These are phyloP conservation scores for Hanseniaspora lachancei DNA, from an alignment of 805 yeast genomes.

Conservation along the genomic window DNA sequence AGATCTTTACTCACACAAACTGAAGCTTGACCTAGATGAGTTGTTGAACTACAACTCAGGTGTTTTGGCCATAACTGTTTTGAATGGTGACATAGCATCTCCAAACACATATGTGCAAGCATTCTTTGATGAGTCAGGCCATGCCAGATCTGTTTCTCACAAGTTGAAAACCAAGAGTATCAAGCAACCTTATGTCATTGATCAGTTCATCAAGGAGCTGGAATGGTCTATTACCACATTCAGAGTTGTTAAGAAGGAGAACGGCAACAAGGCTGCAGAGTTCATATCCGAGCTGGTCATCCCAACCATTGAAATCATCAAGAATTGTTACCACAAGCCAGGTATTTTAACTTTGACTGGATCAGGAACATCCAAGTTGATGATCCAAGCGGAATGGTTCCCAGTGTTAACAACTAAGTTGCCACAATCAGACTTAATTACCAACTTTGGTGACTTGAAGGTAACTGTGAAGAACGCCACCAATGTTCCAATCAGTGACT, in stretches of 20 bases:
- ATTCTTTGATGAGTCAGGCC: constrained; percentile 63
- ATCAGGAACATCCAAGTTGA: constrained; percentile 38
- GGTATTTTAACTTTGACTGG: constrained; percentile 44
- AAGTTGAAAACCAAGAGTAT: constrained; percentile 29
- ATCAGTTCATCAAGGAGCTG: constrained; percentile 62
- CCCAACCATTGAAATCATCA: constrained; percentile 53
- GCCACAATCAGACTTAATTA: constrained; percentile 62
- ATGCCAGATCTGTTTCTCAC: constrained; percentile 47
- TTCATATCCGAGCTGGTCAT: constrained; percentile 48
- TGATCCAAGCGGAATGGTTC: constrained; percentile 58
- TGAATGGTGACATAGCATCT: constrained; percentile 43
- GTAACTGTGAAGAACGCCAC: constrained; percentile 52
- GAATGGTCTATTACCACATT: constrained; percentile 57
- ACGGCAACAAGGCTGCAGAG: constrained; percentile 43
- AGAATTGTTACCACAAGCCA: constrained; percentile 52
- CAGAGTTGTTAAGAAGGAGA: constrained; percentile 45
- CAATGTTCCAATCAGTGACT: constrained; percentile 70
- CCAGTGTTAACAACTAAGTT: constrained; percentile 51
- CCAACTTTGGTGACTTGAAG: constrained; percentile 58
- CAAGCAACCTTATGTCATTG: constrained; percentile 46
- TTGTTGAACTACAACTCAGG: constrained; percentile 55
- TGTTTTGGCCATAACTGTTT: constrained; percentile 54
- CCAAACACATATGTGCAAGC: constrained; percentile 57
- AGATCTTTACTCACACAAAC: constrained; percentile 30
- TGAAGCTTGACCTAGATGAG: constrained; percentile 45